A percentile compares a stretch with the other conserved stretches of the same genome.
These are phyloP conservation scores for Cornus kousa DNA, from an alignment of 148 eudicot species.

Conservation along the genomic window DNA sequence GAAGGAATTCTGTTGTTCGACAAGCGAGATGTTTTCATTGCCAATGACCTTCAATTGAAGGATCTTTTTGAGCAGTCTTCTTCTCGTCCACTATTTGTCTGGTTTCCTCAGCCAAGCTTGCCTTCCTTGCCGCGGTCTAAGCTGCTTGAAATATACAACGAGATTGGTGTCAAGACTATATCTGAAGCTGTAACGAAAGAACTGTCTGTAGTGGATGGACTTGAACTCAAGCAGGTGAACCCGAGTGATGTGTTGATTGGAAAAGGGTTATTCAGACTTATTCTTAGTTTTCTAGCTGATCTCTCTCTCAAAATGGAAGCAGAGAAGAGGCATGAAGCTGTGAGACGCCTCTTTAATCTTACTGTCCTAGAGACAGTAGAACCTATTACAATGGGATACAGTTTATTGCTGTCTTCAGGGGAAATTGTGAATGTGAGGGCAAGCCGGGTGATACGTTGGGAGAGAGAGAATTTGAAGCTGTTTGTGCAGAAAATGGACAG, in stretches of 20 bases:
- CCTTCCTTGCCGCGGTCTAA: slow-evolving; percentile 27
- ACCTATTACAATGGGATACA: slow-evolving; percentile 32
- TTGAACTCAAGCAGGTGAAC: slow-evolving; percentile 18
- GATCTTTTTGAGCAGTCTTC: slow-evolving; percentile 42
- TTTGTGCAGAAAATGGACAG: slow-evolving; percentile 39
- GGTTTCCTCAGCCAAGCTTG: slow-evolving; percentile 46
- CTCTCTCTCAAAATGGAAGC: slow-evolving; percentile 33
- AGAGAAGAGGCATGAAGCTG: slow-evolving; percentile 38
- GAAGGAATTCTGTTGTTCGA: slow-evolving; percentile 30
- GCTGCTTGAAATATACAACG: slow-evolving; percentile 45
- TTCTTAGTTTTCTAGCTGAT: slow-evolving; percentile 53
- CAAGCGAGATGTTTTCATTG: slow-evolving; percentile 50
- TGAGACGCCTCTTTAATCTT: slow-evolving; percentile 27
- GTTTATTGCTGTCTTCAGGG: slow-evolving; percentile 40
- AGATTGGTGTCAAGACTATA: slow-evolving; percentile 52
- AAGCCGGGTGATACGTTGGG: slow-evolving; percentile 54
- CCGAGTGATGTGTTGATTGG: slow-evolving; percentile 31
- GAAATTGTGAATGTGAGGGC: slow-evolving; percentile 29
- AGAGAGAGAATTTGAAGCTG: slow-evolving; percentile 29
- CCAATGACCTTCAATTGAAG: slow-evolving; percentile 57
- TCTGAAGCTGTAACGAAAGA: slow-evolving; percentile 41
- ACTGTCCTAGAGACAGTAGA: slow-evolving; percentile 34
- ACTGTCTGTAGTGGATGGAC: slow-evolving; percentile 11
- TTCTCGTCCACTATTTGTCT: slow-evolving; percentile 41
- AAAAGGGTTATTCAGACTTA: slow-evolving; percentile 43